Base-by-base conservation (phyloP, 164 flowering plant genomes). In the Echeveria elegans region DNA sequence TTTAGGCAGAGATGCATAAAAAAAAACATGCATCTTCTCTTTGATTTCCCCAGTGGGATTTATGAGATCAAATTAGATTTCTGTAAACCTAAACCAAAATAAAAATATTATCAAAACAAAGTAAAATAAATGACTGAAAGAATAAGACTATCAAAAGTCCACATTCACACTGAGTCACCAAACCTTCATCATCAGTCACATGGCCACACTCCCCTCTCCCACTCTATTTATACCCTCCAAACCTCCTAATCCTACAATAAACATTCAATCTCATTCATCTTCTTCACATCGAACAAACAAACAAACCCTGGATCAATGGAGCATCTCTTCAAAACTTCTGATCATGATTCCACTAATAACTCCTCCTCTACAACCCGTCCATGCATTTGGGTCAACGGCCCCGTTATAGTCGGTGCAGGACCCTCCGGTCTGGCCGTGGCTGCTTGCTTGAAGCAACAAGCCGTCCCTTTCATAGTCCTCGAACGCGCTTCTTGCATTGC, bases 401-500 rank as follows among this genome's bases (percentile, higher is more conserved):
- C 61, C 18, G 29, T 66, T 63, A 36, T 56, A 52, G 68, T 58
- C 26, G 65, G 65, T 40, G 70, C 65, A 18, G 65, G 65, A 1
- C 53, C 65, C 10, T 34, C 70, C 12, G 68, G 68, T 26, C 63
- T 70, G 12, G 72, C 72, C 29, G 60, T 47, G 10, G 68, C 72
- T 14, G 68, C 72, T 5, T 65, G 64, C 65, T 67, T 65, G 15
- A 53, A 38, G 53, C 24, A 19, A 31, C 63, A 41, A 15, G 47
- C 53, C 29, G 43, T 70, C 10, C 72, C 72, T 61, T 34, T 53
- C 72, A 18, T 70, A 8, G 45, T 70, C 50, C 48, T 70, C 0
- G 72, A 70, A 38, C 56, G 68, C 7, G 68, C 56, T 19, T 61
- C 65, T 40, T 70, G 68, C 60, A 34, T 47, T 5, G 72, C 72